These are phyloP conservation scores for Adansonia rubrostipa DNA, from an alignment of 441 rosid genomes.

Conservation along the genomic window DNA sequence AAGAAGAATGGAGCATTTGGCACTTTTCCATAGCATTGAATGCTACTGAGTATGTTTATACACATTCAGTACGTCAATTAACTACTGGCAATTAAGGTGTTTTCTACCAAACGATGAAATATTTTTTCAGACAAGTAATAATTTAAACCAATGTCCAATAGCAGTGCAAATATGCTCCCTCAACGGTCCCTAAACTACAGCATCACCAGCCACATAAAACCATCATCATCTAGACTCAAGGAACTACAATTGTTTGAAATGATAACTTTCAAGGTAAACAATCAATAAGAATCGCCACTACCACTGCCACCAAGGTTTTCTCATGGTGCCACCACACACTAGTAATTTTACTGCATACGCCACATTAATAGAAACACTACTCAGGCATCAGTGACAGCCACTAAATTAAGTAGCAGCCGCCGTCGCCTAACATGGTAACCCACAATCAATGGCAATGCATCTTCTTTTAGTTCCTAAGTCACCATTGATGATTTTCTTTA, in stretches of 20 bases:
- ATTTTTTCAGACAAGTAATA: not conserved
- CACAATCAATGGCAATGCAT: not conserved
- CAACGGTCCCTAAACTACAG: not conserved
- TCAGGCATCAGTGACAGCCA: not conserved
- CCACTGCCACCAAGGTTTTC: not conserved
- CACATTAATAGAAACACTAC: not conserved
- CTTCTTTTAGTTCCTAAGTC: not conserved
- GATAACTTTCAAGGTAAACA: not conserved
- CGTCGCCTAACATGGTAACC: not conserved
- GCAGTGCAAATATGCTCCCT: not conserved
- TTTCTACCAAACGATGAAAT: not conserved
- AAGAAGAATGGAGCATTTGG: not conserved
- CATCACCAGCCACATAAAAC: not conserved
- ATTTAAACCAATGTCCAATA: not conserved
- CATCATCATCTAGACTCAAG: not conserved
- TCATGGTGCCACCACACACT: not conserved
- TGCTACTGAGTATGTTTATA: not conserved
- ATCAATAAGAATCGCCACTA: not conserved
- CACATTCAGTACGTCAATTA: not conserved
- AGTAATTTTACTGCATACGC: not conserved
- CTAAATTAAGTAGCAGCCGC: not conserved
- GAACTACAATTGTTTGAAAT: not conserved
- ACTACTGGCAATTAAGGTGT: not conserved
- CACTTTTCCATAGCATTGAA: not conserved
- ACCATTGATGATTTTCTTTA: not conserved